Base-by-base conservation (phyloP, 208 protist genomes). In the Endotrypanum monterogeii region DNA sequence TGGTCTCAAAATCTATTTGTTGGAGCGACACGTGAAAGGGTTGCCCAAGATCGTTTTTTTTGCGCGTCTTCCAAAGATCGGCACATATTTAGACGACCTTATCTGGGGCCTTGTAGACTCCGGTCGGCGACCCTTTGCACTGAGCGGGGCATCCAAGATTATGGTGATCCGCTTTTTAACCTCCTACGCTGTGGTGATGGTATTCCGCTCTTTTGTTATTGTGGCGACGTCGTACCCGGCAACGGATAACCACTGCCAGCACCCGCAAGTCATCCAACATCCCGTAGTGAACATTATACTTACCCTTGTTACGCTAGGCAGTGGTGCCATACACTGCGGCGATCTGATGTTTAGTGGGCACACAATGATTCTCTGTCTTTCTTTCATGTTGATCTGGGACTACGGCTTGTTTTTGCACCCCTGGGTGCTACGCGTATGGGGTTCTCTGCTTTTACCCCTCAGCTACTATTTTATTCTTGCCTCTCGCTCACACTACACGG, bases 281-380 rank as follows among this genome's bases (percentile, higher is more conserved):
- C 86, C 89, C 0, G 0, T 94, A 6, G 73, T 85, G 30, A 97
- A 97, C 65, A 74, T 95, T 3, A 57, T 97, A 37, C 73, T 96
- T 23, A 95, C 91, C 9, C 73, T 97, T 20, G 85, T 95, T 11
- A 97, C 93, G 6, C 65, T 93, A 0, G 91, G 93, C 55, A 81
- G 82, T 69, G 89, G 81, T 18, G 79, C 88, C 16, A 93, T 96
- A 32, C 93, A 97, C 83, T 97, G 93, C 60, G 93, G 93, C 51
- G 93, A 97, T 76, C 76, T 97, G 14, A 92, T 97, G 88, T 97
- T 94, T 76, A 94, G 88, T 63, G 93, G 93, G 8, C 93, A 97
- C 83, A 96, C 91, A 1, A 92, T 97, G 71, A 94, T 90, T 55
- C 67, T 96, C 35, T 87, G 77, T n/a, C 68, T 95, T 28, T 74